These are phyloP conservation scores for Mucor circinelloides DNA, from an alignment of 371 early-diverging fungal genomes.

Conservation along the genomic window DNA sequence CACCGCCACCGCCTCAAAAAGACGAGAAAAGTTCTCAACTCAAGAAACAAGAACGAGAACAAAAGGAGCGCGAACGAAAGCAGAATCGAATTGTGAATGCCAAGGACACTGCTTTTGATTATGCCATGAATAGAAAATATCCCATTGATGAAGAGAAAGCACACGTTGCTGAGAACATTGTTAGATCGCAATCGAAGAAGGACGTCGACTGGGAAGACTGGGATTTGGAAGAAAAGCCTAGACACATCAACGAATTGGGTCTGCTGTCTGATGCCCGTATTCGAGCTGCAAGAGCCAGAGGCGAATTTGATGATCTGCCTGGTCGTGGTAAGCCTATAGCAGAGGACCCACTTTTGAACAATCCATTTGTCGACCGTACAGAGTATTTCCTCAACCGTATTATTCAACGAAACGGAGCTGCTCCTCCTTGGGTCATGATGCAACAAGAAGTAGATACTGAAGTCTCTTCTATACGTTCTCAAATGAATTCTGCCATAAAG, in stretches of 20 bases:
- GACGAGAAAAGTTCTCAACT: slow-evolving; percentile 26
- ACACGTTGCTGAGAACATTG: background rate
- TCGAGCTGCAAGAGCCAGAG: slow-evolving; percentile 40
- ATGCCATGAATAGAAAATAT: slow-evolving; percentile 21
- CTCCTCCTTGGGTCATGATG: slow-evolving; percentile 55
- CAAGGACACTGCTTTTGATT: slow-evolving; percentile 30
- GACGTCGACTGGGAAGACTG: slow-evolving; percentile 19
- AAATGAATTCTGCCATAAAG: slow-evolving; percentile 21
- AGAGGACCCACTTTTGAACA: slow-evolving; percentile 33
- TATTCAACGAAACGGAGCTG: slow-evolving; percentile 49
- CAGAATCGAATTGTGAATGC: slow-evolving; percentile 29
- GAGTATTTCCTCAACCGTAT: slow-evolving; percentile 53
- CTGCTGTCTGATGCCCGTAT: slow-evolving; percentile 45
- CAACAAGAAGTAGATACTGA: slow-evolving; percentile 52
- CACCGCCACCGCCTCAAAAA: background rate
- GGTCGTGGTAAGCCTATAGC: slow-evolving; percentile 51
- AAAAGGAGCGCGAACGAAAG: slow-evolving; percentile 10
- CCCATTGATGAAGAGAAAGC: background rate
- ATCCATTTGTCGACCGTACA: slow-evolving; percentile 48
- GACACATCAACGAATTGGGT: slow-evolving; percentile 22
- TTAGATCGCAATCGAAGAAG: background rate
- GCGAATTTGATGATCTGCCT: slow-evolving; percentile 49
- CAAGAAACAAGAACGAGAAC: slow-evolving; percentile 22
- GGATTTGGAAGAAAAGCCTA: slow-evolving; percentile 5
- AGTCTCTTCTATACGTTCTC: slow-evolving; percentile 28